Conservation (phyloP, 1,284 basidiomycete genomes). For the Trichosporon coremiiforme region DNA sequence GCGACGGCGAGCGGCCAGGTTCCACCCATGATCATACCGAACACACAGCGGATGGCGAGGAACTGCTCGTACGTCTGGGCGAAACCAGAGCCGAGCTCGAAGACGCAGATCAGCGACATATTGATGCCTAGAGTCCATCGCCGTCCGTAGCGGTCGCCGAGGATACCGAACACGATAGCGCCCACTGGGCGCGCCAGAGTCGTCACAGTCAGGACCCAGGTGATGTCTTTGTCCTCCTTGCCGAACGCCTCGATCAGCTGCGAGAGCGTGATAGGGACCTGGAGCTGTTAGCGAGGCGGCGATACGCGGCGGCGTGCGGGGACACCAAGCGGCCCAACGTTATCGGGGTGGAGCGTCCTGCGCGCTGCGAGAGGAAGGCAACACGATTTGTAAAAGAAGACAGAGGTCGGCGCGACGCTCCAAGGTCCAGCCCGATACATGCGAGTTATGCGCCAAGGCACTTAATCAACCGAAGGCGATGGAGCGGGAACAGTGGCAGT, state of each 20-base stretch:
- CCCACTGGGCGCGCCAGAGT: constrained; percentile 85
- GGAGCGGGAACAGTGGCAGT: neutral
- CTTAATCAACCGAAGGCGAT: neutral
- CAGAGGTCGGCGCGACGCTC: too few species aligned
- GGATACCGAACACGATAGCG: constrained; percentile 74
- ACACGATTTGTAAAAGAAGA: too few species aligned
- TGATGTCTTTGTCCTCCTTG: constrained; percentile 39
- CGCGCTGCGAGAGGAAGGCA: too few species aligned
- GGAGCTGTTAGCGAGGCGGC: neutral
- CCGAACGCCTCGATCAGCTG: constrained; percentile 59
- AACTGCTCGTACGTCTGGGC: constrained; percentile 59
- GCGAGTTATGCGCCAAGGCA: neutral
- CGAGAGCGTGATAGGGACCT: constrained; percentile 55
- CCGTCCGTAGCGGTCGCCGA: constrained; percentile 85
- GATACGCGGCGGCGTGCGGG: neutral
- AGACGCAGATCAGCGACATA: constrained; percentile 66
- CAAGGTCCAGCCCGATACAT: neutral
- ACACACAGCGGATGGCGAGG: constrained; percentile 64
- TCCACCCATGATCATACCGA: constrained; percentile 80
- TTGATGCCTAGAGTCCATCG: constrained; percentile 89
- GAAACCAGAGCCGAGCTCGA: constrained; percentile 72
- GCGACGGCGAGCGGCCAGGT: constrained; percentile 57
- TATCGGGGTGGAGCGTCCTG: neutral
- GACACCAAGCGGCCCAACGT: neutral
- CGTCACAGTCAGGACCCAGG: constrained; percentile 86